These are phyloP conservation scores for Byssoonygena ceratinophila DNA, from an alignment of 2,329 filamentous ascomycete genomes.

Conservation along the genomic window DNA sequence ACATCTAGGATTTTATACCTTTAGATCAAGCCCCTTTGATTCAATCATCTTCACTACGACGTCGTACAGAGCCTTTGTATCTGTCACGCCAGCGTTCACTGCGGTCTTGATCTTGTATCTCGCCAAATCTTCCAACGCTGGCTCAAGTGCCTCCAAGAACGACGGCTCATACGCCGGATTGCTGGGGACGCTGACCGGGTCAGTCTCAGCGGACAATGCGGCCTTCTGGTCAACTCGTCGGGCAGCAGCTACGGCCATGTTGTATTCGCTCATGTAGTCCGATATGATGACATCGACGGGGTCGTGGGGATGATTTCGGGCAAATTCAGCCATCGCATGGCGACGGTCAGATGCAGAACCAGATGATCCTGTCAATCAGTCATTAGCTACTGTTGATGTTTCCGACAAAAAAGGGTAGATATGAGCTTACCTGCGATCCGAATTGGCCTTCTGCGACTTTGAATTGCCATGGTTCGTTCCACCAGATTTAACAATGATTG, in stretches of 20 bases:
- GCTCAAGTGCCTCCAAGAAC: slow-evolving; percentile 41
- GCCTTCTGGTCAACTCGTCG: slow-evolving; percentile 31
- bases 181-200: slow-evolving; percentile 13
- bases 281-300: slow-evolving; percentile 40
- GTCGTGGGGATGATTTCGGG: slow-evolving; percentile 33
- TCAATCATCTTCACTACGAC: slow-evolving; percentile 31
- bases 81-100: slow-evolving; percentile 37
- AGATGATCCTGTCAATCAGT: slow-evolving; percentile 31
- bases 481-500: background rate
- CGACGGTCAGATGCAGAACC: slow-evolving; percentile 38
- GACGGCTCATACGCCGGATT: slow-evolving; percentile 42
- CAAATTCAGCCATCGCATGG: slow-evolving; percentile 37
- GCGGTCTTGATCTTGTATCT: slow-evolving; percentile 36
- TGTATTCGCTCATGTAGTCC: slow-evolving; percentile 43
- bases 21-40: slow-evolving; percentile 34
- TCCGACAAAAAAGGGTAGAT: background rate
- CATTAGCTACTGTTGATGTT: background rate
- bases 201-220: slow-evolving; percentile 14
- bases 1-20: slow-evolving; percentile 19
- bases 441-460: slow-evolving; percentile 19
- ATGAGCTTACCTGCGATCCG: slow-evolving; percentile 23
- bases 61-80: slow-evolving; percentile 34
- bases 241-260: slow-evolving; percentile 40
- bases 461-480: background rate
- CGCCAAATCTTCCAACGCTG: slow-evolving; percentile 32